Evolutionary conservation across 345 rosid species (phyloP).

Genomic region (Gynandropsis gynandra): DNA sequence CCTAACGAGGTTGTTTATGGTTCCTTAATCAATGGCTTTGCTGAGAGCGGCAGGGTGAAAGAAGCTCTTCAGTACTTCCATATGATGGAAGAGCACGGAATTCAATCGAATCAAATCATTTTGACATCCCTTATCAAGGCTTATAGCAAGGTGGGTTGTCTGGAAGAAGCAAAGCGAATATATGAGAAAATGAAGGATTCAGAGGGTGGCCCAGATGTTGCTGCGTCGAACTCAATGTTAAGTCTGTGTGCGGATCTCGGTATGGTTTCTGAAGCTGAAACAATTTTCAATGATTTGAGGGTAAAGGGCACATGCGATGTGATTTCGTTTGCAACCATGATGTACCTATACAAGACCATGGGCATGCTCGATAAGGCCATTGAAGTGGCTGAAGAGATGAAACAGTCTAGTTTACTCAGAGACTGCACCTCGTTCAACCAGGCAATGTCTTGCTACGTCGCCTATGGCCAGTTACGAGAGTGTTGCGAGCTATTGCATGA

Average conservation of each 20-base stretch:
- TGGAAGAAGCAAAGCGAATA: slow-evolving; percentile 57
- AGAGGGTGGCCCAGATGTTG: slow-evolving; percentile 60
- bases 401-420: slow-evolving; percentile 46
- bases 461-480: slow-evolving; percentile 55
- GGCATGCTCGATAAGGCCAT: slow-evolving; percentile 81
- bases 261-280: slow-evolving; percentile 62
- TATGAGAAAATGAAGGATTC: slow-evolving; percentile 58
- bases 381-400: slow-evolving; percentile 84
- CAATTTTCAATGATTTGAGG: slow-evolving; percentile 46
- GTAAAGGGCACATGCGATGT: slow-evolving; percentile 58
- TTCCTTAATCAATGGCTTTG: slow-evolving; percentile 74
- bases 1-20: slow-evolving; percentile 87
- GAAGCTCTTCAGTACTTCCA: slow-evolving; percentile 59
- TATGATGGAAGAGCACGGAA: slow-evolving; percentile 53
- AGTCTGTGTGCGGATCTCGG: slow-evolving; percentile 74
- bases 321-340: slow-evolving; percentile 70
- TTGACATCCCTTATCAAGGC: slow-evolving; percentile 82
- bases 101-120: slow-evolving; percentile 59
- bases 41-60: slow-evolving; percentile 57
- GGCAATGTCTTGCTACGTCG: slow-evolving; percentile 68
- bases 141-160: slow-evolving; percentile 61
- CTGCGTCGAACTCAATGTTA: slow-evolving; percentile 76
- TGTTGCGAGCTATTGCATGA: slow-evolving; percentile 67
- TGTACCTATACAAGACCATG: slow-evolving; percentile 69
- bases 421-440: slow-evolving; percentile 63